Evolutionary conservation across 2,329 filamentous ascomycete genomes (phyloP).

Genomic region (Scolecobasidium constrictum): DNA sequence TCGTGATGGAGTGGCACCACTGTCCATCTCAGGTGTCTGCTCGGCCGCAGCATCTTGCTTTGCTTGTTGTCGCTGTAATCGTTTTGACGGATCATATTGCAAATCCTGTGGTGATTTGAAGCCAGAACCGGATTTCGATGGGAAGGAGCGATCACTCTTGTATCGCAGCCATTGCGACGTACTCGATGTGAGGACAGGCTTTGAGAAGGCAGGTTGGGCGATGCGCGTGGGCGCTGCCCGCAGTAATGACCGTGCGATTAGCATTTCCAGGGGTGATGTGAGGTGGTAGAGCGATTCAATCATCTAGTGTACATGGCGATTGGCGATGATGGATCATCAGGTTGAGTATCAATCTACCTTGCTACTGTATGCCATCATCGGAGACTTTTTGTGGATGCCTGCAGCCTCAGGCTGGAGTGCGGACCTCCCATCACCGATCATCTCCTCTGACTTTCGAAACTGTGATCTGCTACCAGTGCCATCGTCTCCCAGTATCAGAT

Average conservation of each 20-base stretch:
- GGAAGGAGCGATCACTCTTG: conserved; percentile 3
- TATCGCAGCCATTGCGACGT: conserved; percentile 5
- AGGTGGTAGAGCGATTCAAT: not conserved
- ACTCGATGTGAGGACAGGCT: not conserved
- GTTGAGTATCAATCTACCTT: too few relatives aligned
- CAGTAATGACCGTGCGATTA: conserved; percentile 2
- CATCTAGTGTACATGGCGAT: not conserved
- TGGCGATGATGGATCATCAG: too few relatives aligned
- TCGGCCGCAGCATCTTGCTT: conserved; percentile 19
- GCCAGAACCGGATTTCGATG: not conserved
- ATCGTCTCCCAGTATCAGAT: too few relatives aligned
- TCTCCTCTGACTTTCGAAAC: too few relatives aligned
- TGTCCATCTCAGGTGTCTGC: conserved; percentile 24
- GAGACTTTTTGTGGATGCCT: too few relatives aligned
- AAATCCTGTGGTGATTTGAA: not conserved
- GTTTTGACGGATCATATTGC: not conserved
- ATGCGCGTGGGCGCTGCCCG: not conserved
- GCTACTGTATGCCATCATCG: too few relatives aligned
- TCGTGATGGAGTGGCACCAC: conserved; percentile 16
- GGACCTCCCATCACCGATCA: too few relatives aligned
- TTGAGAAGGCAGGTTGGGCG: not conserved
- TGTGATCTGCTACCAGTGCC: too few relatives aligned
- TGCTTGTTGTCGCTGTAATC: not conserved
- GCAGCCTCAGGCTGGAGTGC: too few relatives aligned
- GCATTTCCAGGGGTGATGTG: not conserved